Conservation (phyloP, 306 rosid genomes). For the Hylodesmum podocarpum region DNA sequence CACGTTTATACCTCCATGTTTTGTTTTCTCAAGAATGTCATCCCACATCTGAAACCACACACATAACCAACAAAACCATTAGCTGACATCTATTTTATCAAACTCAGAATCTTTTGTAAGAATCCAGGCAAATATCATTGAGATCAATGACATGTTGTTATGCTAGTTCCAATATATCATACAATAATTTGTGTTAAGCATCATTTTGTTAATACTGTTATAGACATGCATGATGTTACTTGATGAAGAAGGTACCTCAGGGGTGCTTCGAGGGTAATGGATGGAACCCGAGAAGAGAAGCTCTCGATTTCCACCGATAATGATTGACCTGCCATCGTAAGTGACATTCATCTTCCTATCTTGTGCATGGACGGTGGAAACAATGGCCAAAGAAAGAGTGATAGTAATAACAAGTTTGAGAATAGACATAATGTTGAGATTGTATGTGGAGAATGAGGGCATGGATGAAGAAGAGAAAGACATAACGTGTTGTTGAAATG, state of each 20-base stretch:
- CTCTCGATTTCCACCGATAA: slow-evolving; percentile 56
- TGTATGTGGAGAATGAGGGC: too few relatives aligned
- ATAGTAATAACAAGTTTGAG: slow-evolving; percentile 18
- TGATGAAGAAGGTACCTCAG: slow-evolving; percentile 46
- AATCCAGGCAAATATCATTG: too few relatives aligned
- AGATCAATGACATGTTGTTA: too few relatives aligned
- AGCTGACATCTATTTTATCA: neutral
- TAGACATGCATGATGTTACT: slow-evolving; percentile 12
- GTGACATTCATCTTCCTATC: neutral
- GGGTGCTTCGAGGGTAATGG: slow-evolving; percentile 81
- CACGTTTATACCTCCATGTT: slow-evolving; percentile 73
- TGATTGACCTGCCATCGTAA: slow-evolving; percentile 43
- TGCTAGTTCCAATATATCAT: too few relatives aligned
- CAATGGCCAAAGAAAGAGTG: neutral
- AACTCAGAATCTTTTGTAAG: too few relatives aligned
- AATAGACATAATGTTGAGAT: neutral
- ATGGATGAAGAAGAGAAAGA: neutral
- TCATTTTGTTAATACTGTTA: too few relatives aligned
- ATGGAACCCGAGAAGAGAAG: slow-evolving; percentile 84
- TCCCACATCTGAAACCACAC: slow-evolving; percentile 70
- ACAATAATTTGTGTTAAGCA: too few relatives aligned
- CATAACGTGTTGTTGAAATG: too few relatives aligned
- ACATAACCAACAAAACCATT: neutral
- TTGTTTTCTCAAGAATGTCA: slow-evolving; percentile 57
- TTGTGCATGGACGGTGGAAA: neutral